These are phyloP conservation scores for Starmera amethionina DNA, from an alignment of 805 yeast species.

Conservation along the genomic window DNA sequence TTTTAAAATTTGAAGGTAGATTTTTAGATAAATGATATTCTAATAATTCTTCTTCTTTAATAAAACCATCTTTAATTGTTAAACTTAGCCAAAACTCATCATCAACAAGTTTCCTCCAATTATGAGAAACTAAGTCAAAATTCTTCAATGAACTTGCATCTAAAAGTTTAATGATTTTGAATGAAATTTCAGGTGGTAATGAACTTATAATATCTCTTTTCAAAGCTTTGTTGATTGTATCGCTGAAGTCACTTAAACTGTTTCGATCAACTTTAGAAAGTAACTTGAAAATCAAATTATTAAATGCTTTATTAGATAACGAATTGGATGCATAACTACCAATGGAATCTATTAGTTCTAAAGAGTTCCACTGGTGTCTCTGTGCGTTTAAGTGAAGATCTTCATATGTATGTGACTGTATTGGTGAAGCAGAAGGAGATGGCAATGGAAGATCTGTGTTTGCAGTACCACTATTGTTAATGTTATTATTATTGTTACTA, in stretches of 20 bases:
- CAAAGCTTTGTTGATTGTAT: slow-evolving; percentile 42
- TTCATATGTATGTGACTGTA: slow-evolving; percentile 21
- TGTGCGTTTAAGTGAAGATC: slow-evolving; percentile 5
- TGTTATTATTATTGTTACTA: not conserved
- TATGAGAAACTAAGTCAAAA: slow-evolving; percentile 52
- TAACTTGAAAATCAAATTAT: slow-evolving; percentile 41
- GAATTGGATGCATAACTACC: slow-evolving; percentile 7
- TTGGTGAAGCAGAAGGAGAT: slow-evolving; percentile 58
- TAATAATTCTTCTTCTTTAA: slow-evolving; percentile 35
- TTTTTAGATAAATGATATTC: slow-evolving; percentile 16
- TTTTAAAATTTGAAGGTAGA: slow-evolving; percentile 5
- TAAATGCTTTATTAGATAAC: slow-evolving; percentile 36
- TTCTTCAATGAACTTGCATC: slow-evolving; percentile 53
- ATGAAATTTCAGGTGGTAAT: slow-evolving; percentile 68
- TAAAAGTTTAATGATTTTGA: slow-evolving; percentile 52
- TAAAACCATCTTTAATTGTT: slow-evolving; percentile 51
- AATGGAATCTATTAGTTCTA: slow-evolving; percentile 5
- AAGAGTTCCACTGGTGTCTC: not conserved
- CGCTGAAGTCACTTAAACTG: slow-evolving; percentile 50
- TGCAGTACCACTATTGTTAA: not conserved
- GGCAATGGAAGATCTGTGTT: slow-evolving; percentile 46
- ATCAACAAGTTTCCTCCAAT: slow-evolving; percentile 62
- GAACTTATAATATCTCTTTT: slow-evolving; percentile 62
- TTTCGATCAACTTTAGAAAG: slow-evolving; percentile 49
- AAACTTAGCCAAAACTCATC: slow-evolving; percentile 62